Percentiles rank a stretch among this genome's conserved stretches.
phyloP scores from a whole-genome alignment of 164 flowering plant genomes.

The Aristolochia contorta region DNA sequence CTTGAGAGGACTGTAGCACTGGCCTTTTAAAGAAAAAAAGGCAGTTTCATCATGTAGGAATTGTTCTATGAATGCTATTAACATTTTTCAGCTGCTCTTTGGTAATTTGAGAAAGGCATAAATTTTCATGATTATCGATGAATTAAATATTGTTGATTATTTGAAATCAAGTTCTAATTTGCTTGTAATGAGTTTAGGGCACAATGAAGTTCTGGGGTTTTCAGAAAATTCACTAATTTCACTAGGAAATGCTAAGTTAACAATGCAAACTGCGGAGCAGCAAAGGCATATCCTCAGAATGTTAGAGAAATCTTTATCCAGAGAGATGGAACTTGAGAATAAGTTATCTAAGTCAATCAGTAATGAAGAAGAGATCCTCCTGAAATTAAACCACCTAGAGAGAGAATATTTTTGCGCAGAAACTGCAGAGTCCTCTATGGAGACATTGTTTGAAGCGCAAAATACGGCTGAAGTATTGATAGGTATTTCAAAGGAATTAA shows the following conservation, averaged over 20 bases:
- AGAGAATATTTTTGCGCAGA: slow-evolving; percentile 40
- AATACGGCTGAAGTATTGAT: slow-evolving; percentile 44
- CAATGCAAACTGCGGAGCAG: slow-evolving; percentile 58
- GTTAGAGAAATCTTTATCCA: slow-evolving; percentile 86
- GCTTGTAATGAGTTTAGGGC: slow-evolving; percentile 27
- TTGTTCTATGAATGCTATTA: too few species aligned
- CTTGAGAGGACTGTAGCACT: too few species aligned
- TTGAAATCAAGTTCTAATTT: too few species aligned
- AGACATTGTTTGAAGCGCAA: slow-evolving; percentile 59
- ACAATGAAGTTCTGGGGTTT: slow-evolving; percentile 14
- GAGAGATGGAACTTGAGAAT: slow-evolving; percentile 81
- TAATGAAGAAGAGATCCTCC: slow-evolving; percentile 46
- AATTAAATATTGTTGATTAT: too few species aligned
- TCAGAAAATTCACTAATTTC: slow-evolving; percentile 24
- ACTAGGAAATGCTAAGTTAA: slow-evolving; percentile 25
- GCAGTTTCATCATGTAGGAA: too few species aligned
- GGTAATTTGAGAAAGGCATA: neutral
- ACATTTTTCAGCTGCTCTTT: too few species aligned
- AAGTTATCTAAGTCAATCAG: slow-evolving; percentile 46
- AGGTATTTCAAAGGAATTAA: slow-evolving; percentile 55
- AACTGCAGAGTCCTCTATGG: slow-evolving; percentile 29
- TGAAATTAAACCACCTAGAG: slow-evolving; percentile 32
- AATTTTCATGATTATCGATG: slow-evolving; percentile 4
- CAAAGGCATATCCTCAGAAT: slow-evolving; percentile 60
- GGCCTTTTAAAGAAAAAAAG: too few species aligned